phyloP scores from a whole-genome alignment of 257 asterid genomes.

The Scutellaria galericulata region DNA sequence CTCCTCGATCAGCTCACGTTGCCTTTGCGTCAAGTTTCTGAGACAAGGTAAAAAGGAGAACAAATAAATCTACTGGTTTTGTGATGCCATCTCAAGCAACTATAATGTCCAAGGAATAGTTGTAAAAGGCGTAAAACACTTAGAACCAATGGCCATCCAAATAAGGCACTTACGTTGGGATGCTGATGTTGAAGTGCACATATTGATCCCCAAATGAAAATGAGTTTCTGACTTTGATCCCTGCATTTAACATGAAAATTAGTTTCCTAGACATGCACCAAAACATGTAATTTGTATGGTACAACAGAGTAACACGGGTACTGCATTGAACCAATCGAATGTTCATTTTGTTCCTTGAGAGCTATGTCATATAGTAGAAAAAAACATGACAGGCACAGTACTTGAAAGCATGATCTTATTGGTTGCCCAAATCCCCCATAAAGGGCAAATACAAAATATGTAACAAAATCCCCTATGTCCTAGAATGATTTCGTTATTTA shows the following conservation, averaged over 20 bases:
- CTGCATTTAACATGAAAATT: conserved; percentile 45
- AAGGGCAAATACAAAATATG: conserved; percentile 11
- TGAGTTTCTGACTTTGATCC: conserved; percentile 71
- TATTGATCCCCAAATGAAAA: conserved; percentile 79
- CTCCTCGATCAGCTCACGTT: conserved; percentile 84
- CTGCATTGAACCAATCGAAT: background rate
- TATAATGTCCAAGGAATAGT: background rate
- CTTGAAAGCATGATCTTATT: background rate
- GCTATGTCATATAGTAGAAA: background rate
- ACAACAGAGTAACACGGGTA: background rate
- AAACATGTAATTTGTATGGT: background rate
- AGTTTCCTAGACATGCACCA: background rate
- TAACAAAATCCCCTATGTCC: background rate
- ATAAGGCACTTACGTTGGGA: conserved; percentile 68
- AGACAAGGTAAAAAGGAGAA: conserved; percentile 11
- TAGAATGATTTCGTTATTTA: background rate
- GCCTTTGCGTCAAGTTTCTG: conserved; percentile 74
- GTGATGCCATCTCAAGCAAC: background rate
- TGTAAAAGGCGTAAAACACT: background rate
- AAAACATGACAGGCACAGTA: background rate
- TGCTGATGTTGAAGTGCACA: conserved; percentile 87
- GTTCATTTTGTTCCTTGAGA: conserved; percentile 14
- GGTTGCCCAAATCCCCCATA: background rate
- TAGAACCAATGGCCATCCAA: background rate
- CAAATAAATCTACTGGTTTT: background rate